Conservation (phyloP, 495 filamentous ascomycete species). For the Hypoxylon perforatum region DNA sequence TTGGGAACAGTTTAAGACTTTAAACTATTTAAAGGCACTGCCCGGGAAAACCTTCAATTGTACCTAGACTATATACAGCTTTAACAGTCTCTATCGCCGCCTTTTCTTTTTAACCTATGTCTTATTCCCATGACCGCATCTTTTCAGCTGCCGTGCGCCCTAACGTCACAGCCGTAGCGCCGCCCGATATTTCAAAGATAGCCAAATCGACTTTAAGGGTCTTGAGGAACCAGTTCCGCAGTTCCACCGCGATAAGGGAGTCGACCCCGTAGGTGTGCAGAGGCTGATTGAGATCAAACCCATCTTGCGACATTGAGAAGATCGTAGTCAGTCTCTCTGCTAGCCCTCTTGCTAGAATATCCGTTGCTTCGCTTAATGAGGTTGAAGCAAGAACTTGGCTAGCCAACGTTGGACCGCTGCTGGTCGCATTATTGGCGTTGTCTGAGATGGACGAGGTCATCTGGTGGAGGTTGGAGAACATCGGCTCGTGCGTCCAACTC, state of each 20-base stretch:
- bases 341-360: constrained; percentile 38
- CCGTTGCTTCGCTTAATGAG: background rate
- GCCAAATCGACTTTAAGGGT: constrained; percentile 45
- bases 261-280: constrained; percentile 60
- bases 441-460: background rate
- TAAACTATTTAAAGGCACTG: too few species aligned
- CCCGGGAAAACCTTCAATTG: too few species aligned
- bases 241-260: constrained; percentile 50
- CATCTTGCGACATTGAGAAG: constrained; percentile 39
- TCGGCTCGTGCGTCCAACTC: background rate
- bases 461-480: background rate
- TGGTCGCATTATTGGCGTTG: background rate
- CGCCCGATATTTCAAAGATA: constrained; percentile 33
- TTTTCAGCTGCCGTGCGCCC: background rate
- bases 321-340: constrained; percentile 35
- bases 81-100: too few species aligned
- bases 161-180: background rate
- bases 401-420: background rate
- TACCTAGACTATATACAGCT: too few species aligned
- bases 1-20: background rate
- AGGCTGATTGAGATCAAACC: constrained; percentile 47
- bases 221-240: constrained; percentile 44
- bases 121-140: constrained; percentile 2
- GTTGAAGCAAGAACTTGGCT: background rate
- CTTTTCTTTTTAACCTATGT: too few species aligned